Percentiles rank a stretch among this genome's conserved stretches.
These are phyloP conservation scores for Corniculantispora saksenae DNA, from an alignment of 2,329 filamentous ascomycete species.

Conservation along the genomic window DNA sequence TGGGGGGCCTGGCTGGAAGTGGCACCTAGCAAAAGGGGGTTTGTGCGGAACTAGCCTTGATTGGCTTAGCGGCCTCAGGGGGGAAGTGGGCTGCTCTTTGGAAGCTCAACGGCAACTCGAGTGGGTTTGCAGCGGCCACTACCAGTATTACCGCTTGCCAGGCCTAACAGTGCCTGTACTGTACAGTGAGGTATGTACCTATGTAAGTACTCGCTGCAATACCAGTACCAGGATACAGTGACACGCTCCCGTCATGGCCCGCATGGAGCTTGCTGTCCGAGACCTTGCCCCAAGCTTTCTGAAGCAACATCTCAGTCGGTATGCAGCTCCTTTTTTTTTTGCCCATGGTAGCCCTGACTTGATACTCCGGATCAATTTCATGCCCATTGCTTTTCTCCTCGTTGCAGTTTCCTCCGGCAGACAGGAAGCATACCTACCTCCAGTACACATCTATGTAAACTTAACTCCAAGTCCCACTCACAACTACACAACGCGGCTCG, in stretches of 20 bases:
- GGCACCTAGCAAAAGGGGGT: slow-evolving; percentile 34
- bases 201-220: no score
- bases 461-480: background rate
- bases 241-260: background rate
- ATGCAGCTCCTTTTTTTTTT: slow-evolving; percentile 9
- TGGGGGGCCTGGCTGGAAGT: slow-evolving; percentile 3
- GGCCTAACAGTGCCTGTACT: no score
- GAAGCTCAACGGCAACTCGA: slow-evolving; percentile 29
- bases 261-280: background rate
- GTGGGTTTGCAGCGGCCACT: background rate
- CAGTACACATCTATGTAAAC: no score
- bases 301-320: background rate
- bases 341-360: background rate
- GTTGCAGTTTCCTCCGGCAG: background rate
- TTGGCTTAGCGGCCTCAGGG: slow-evolving; percentile 27
- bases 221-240: background rate
- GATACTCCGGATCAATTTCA: background rate
- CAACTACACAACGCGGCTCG: background rate
- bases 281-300: slow-evolving; percentile 1
- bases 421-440: background rate
- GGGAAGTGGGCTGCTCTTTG: slow-evolving; percentile 27
- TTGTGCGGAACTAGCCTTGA: slow-evolving; percentile 30
- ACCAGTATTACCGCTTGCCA: no score
- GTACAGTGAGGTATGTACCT: no score
- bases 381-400: background rate